Evolutionary conservation across 108 stramenopile genomes (phyloP).

Genomic region (Skeletonema tropicum): DNA sequence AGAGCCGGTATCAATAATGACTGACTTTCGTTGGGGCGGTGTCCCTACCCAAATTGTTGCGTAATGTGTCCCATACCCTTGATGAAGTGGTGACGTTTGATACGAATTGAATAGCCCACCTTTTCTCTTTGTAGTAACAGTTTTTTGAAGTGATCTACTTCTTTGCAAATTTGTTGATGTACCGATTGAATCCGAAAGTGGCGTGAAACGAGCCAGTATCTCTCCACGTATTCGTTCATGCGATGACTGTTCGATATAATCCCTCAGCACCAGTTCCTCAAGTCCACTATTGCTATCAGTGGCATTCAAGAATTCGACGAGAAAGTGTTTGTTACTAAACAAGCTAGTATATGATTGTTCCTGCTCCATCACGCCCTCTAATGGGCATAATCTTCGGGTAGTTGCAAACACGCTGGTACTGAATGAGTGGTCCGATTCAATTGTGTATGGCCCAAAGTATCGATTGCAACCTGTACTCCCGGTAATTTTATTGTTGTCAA

Average conservation of each 20-base stretch:
- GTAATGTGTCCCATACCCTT: conserved; percentile 93
- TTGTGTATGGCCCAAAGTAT: conserved; percentile 6
- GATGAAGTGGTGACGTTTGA: conserved; percentile 59
- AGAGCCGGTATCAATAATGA: conserved; percentile 95
- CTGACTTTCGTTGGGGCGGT: conserved; percentile 89
- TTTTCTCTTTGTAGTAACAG: conserved; percentile 8
- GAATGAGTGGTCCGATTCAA: neutral
- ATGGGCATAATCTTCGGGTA: neutral
- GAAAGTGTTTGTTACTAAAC: neutral
- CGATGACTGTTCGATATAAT: neutral
- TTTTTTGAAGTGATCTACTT: neutral
- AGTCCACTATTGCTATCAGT: neutral
- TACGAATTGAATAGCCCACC: conserved; percentile 38
- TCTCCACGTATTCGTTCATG: neutral
- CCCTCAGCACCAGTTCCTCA: conserved; percentile 5
- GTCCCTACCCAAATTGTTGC: conserved; percentile 91
- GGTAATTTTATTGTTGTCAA: neutral
- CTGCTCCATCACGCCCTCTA: conserved; percentile 20
- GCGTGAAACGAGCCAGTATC: conserved; percentile 18
- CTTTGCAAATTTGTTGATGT: neutral
- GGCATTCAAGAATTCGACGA: conserved; percentile 5
- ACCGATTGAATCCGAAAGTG: neutral
- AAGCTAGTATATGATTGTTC: conserved; percentile 6
- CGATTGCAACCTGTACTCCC: conserved; percentile 18
- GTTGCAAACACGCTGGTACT: neutral